Evolutionary conservation across 2,329 filamentous ascomycete species (phyloP).

Genomic region (Alternaria longipes): DNA sequence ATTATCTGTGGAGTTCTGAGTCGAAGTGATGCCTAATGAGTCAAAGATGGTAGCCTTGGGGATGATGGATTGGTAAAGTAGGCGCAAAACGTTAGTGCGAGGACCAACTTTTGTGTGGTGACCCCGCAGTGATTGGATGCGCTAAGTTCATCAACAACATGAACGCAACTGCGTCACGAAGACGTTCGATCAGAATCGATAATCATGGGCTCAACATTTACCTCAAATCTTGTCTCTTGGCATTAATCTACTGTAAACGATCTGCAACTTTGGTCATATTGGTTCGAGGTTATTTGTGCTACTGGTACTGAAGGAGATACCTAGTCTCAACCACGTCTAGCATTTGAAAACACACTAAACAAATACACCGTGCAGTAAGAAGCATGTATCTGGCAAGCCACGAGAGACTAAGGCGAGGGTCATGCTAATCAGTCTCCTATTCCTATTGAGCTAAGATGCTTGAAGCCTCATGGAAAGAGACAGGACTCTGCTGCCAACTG

Average conservation of each 20-base stretch:
- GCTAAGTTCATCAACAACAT: not conserved
- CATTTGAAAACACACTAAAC: not conserved
- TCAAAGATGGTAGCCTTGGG: slow-evolving; percentile 12
- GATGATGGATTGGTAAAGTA: slow-evolving; percentile 7
- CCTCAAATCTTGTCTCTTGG: not conserved
- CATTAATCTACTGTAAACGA: not conserved
- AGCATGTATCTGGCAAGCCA: not conserved
- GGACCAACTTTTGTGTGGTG: slow-evolving; percentile 10
- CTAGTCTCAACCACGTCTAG: not conserved
- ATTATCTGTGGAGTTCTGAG: not conserved
- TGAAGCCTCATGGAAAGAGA: not conserved
- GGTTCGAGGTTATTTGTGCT: not conserved
- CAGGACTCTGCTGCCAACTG: not conserved
- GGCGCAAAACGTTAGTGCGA: slow-evolving; percentile 10
- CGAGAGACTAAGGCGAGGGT: not conserved
- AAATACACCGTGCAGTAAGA: not conserved
- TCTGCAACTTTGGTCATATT: not conserved
- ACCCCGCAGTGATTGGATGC: slow-evolving; percentile 7
- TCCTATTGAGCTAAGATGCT: not conserved
- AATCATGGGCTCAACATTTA: not conserved
- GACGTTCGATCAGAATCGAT: not conserved
- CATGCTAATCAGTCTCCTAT: not conserved
- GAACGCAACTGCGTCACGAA: not conserved
- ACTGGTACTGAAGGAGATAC: not conserved
- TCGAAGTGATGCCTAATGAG: slow-evolving; percentile 18